A percentile compares a stretch with the other conserved stretches of the same genome.
These are phyloP conservation scores for Saposhnikovia divaricata DNA, from an alignment of 129 eudicot genomes.

Conservation along the genomic window DNA sequence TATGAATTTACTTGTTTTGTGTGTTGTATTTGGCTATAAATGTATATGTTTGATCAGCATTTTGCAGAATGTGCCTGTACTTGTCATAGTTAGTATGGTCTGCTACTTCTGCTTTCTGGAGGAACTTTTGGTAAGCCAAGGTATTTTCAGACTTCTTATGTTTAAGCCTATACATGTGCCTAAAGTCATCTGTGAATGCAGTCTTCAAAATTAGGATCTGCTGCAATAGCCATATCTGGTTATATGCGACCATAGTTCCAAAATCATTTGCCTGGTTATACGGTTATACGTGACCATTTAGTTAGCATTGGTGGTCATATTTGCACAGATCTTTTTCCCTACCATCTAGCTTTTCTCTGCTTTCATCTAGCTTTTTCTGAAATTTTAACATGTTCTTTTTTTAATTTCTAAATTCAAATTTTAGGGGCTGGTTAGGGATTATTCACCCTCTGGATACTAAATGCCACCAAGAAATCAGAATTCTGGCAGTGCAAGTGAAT, in stretches of 20 bases:
- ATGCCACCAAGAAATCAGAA: slow-evolving; percentile 21
- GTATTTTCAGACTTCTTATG: background rate
- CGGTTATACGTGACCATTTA: slow-evolving; percentile 57
- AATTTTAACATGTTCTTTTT: background rate
- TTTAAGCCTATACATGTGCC: background rate
- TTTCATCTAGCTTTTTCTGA: background rate
- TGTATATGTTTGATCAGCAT: slow-evolving; percentile 36
- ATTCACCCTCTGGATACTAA: slow-evolving; percentile 24
- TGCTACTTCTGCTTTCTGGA: slow-evolving; percentile 94
- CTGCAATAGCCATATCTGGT: slow-evolving; percentile 82
- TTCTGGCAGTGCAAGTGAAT: slow-evolving; percentile 20
- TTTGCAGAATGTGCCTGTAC: slow-evolving; percentile 95
- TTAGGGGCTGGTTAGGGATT: slow-evolving; percentile 46
- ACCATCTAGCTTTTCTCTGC: background rate
- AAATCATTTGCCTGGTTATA: slow-evolving; percentile 71
- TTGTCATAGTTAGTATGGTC: slow-evolving; percentile 96
- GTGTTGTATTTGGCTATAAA: too few species aligned
- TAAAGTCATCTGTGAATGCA: slow-evolving; percentile 12
- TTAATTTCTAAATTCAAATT: background rate
- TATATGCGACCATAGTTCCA: slow-evolving; percentile 51
- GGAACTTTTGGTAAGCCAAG: slow-evolving; percentile 80
- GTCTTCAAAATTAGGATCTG: slow-evolving; percentile 67
- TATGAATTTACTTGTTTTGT: too few species aligned
- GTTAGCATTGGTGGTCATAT: slow-evolving; percentile 65
- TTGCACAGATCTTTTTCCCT: slow-evolving; percentile 59